Base-by-base conservation (phyloP, 768 basidiomycete genomes). In the Leucosporidium creatinivorum region DNA sequence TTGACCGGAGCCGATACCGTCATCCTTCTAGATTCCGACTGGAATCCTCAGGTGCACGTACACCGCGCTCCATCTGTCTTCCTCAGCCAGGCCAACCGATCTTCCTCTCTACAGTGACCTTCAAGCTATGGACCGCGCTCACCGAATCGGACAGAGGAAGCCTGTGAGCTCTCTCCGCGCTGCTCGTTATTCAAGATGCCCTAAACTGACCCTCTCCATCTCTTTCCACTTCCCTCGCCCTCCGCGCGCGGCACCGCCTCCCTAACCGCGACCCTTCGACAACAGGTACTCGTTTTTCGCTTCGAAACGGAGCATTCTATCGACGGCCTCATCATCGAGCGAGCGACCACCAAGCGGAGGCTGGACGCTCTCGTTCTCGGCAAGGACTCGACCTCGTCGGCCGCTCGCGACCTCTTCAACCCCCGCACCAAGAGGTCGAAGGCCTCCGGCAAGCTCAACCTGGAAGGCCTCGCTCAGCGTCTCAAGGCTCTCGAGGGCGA, bases 301-400 rank as follows among this genome's bases (percentile, higher is more conserved):
- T 81, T 97, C 6, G 85, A 94, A 48, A 88, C 86, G 28, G 87
- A 85, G 9, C 87, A 93, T 77, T 96, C 92, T 3, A 83, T 99
- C 73, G 94, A 99, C 80, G 88, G 87, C 51, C 88, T 87, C 77
- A 92, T 97, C 74, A 86, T 98, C 83, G 84, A 91, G 15, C 60
- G 60, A 19, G 81, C 80, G 3, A 77, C 77, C 12, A 75, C 76
- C 44, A 81, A 81, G 80, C 84, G 90, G 56, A 87, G 90, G 78
- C 83, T 99, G 7, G 96, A 98, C 80, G 91, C 91, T 2, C 81
- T 98, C 49, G 93, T 99, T 74, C 97, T 98, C 75, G 92, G 91
- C 13, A 89, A 92, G 79, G 91, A 44, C 39, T 13, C 8, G 15
- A 44, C 13, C 39, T 12, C 39, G 10, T 44, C 39, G 39, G 8